These are phyloP conservation scores for Cercospora canescens DNA, from an alignment of 2,329 filamentous ascomycete species.

Conservation along the genomic window DNA sequence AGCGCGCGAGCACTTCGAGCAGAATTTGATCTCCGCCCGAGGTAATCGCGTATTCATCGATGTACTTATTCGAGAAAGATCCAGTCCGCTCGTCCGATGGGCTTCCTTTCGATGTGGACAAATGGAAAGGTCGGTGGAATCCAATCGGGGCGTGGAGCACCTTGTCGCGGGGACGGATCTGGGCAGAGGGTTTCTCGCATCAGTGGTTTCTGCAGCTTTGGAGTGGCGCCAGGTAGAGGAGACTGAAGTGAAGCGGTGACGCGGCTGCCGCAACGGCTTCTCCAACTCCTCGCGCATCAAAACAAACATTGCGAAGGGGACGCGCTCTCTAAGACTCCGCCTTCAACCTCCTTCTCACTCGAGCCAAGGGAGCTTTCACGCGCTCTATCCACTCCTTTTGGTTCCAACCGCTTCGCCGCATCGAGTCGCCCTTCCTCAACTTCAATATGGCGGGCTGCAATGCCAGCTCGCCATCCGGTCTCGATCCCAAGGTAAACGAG, in stretches of 20 bases:
- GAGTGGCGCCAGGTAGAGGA: background rate
- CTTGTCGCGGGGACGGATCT: background rate
- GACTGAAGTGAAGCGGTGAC: background rate
- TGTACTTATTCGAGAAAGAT: no score
- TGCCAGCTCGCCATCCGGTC: background rate
- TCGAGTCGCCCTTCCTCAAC: background rate
- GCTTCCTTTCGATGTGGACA: no score
- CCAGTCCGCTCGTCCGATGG: no score
- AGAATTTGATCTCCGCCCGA: no score
- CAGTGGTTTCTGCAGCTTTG: background rate
- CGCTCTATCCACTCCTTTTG: background rate
- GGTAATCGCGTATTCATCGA: no score
- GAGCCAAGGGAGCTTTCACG: background rate
- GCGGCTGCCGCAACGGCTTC: background rate
- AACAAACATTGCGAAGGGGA: slow-evolving; percentile 1
- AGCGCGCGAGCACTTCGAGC: no score
- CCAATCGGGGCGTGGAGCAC: background rate
- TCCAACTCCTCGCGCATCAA: background rate
- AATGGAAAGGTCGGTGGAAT: no score
- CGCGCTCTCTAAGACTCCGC: background rate
- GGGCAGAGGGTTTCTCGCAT: background rate
- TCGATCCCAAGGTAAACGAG: slow-evolving; percentile 10
- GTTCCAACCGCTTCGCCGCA: background rate
- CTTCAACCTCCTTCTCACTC: background rate
- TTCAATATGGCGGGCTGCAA: slow-evolving; percentile 4